These are phyloP conservation scores for Cornus florida DNA, from an alignment of 148 eudicot species.

Conservation along the genomic window DNA sequence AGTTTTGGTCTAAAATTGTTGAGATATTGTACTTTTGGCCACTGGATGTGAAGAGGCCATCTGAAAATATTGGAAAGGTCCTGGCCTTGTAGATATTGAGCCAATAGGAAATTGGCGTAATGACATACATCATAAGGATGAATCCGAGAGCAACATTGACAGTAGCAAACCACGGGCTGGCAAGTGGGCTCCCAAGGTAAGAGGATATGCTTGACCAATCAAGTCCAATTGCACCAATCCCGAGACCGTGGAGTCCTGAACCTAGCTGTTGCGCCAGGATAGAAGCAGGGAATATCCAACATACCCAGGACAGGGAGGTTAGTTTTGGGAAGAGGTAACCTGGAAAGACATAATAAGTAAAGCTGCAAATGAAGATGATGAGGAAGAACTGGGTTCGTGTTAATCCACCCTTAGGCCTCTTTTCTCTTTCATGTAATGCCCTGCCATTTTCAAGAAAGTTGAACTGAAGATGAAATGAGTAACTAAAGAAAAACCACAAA, in stretches of 20 bases:
- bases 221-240: conserved; percentile 71
- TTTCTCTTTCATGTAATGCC: conserved; percentile 84
- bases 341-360: conserved; percentile 74
- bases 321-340: conserved; percentile 66
- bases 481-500: not conserved
- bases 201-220: conserved; percentile 89
- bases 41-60: conserved; percentile 49
- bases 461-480: not conserved
- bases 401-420: conserved; percentile 51
- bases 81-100: conserved; percentile 60
- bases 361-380: conserved; percentile 56
- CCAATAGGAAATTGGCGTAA: conserved; percentile 69
- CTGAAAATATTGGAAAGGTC: conserved; percentile 79
- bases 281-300: conserved; percentile 71
- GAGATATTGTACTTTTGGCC: conserved; percentile 67
- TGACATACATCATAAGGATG: conserved; percentile 54
- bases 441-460: conserved; percentile 32
- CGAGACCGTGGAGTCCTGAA: conserved; percentile 75
- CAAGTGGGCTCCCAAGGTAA: conserved; percentile 81
- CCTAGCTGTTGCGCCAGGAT: conserved; percentile 77
- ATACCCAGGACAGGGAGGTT: conserved; percentile 77
- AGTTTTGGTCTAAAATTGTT: conserved; percentile 53
- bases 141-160: conserved; percentile 79
- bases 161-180: conserved; percentile 98
- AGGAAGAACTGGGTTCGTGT: conserved; percentile 80